phyloP scores from a whole-genome alignment of 805 yeast species.

The Komagataella ulmi region DNA sequence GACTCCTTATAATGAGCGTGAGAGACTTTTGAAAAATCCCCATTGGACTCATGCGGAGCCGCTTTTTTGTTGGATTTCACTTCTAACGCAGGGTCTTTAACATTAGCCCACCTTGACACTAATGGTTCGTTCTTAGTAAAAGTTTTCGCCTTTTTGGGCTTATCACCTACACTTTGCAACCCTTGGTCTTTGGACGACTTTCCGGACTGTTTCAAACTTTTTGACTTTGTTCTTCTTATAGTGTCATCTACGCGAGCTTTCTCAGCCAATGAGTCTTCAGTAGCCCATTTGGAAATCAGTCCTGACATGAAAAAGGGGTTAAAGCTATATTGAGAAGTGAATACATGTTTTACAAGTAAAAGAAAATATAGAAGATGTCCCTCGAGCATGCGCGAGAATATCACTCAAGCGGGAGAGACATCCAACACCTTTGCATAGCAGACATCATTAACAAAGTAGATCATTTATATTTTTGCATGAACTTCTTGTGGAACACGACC shows the following conservation, averaged over 20 bases:
- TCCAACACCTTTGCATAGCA: not conserved
- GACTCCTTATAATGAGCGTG: not conserved
- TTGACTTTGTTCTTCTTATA: not conserved
- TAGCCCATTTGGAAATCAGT: not conserved
- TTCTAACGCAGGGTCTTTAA: not conserved
- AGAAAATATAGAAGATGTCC: not conserved
- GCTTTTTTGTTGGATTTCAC: not conserved
- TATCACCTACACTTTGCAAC: not conserved
- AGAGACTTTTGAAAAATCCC: not conserved
- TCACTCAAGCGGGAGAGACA: not conserved
- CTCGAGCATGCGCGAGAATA: not conserved
- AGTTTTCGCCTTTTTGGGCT: not conserved
- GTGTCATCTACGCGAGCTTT: not conserved
- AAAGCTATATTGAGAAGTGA: not conserved
- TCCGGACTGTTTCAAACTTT: not conserved
- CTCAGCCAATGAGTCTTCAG: not conserved
- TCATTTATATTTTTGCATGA: conserved; percentile 40
- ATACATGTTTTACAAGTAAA: not conserved
- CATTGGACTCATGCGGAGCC: not conserved
- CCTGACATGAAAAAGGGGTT: not conserved
- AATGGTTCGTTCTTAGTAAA: not conserved
- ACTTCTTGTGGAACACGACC: conserved; percentile 64
- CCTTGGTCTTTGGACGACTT: not conserved
- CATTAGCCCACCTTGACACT: not conserved
- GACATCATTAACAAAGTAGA: not conserved